Evolutionary conservation across 257 asterid species (phyloP).

Genomic region (Gentiana straminea): DNA sequence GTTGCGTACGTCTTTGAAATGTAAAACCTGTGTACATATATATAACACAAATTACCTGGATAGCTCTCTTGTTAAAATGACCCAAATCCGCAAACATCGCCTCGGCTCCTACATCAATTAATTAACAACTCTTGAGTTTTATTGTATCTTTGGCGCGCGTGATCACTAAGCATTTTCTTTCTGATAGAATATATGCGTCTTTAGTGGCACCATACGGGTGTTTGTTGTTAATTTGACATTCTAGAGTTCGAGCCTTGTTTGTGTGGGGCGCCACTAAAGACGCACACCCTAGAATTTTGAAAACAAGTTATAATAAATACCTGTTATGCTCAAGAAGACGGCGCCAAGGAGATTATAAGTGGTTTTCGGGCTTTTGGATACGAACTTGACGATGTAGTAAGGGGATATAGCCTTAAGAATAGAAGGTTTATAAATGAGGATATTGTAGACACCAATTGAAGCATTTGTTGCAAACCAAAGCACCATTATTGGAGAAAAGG

Average conservation of each 20-base stretch:
- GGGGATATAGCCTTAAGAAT: constrained; percentile 11
- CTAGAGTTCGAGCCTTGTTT: no score
- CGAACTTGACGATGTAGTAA: constrained; percentile 2
- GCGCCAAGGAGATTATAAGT: constrained; percentile 16
- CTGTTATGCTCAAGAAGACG: constrained; percentile 13
- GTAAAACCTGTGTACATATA: neutral
- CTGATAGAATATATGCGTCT: no score
- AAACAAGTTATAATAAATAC: neutral
- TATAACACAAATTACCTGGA: neutral
- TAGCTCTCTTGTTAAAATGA: constrained; percentile 15
- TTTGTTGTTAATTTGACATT: no score
- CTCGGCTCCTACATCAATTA: constrained; percentile 18
- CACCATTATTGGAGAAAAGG: constrained; percentile 16
- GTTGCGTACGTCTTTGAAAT: no score
- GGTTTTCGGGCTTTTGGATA: neutral
- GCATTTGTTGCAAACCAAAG: constrained; percentile 13
- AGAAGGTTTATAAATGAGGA: constrained; percentile 1
- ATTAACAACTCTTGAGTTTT: no score
- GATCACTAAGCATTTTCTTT: no score
- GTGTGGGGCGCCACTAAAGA: no score
- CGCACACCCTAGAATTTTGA: neutral
- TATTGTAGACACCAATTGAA: constrained; percentile 12
- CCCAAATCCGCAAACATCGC: constrained; percentile 17
- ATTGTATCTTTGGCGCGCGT: no score
- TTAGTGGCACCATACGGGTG: no score